Percentiles rank a stretch among this genome's conserved stretches.
Conservation (phyloP, 2,329 filamentous ascomycete species). For the Aurifilum marmelostoma region DNA sequence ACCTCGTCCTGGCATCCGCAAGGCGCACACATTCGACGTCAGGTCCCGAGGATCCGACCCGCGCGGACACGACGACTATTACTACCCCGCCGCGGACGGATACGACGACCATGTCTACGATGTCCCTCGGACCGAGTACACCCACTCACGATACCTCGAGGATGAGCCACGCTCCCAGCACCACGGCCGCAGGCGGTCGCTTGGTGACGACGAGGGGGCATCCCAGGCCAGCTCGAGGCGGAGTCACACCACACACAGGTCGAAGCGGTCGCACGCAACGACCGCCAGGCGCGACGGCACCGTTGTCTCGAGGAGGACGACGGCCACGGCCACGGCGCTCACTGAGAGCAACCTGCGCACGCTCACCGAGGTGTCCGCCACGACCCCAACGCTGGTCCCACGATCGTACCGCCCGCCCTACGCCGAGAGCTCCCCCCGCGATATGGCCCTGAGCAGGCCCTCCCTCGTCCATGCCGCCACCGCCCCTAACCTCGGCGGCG, state of each 20-base stretch:
- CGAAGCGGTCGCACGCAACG: neutral
- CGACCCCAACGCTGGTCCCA: constrained; percentile 48
- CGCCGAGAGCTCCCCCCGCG: constrained; percentile 42
- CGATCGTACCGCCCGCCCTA: constrained; percentile 44
- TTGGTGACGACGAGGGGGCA: constrained; percentile 30
- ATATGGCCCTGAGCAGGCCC: constrained; percentile 47
- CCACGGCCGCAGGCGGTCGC: constrained; percentile 32
- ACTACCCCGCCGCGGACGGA: constrained; percentile 24
- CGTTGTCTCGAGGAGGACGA: constrained; percentile 36
- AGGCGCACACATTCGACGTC: constrained; percentile 61
- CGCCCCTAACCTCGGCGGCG: constrained; percentile 18
- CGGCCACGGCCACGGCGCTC: constrained; percentile 41
- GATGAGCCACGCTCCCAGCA: constrained; percentile 31
- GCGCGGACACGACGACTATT: constrained; percentile 34
- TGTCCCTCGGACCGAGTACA: constrained; percentile 29
- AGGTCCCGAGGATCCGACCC: constrained; percentile 36
- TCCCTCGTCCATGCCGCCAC: constrained; percentile 41
- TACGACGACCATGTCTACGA: constrained; percentile 36
- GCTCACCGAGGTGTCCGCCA: constrained; percentile 56
- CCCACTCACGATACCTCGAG: constrained; percentile 32
- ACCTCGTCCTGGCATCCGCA: constrained; percentile 46
- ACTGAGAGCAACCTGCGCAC: constrained; percentile 58
- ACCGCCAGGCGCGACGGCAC: constrained; percentile 7
- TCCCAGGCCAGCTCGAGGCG: constrained; percentile 24
- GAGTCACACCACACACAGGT: constrained; percentile 26